These are phyloP conservation scores for Cordyceps farinosa DNA, from an alignment of 2,329 filamentous ascomycete genomes.

Conservation along the genomic window DNA sequence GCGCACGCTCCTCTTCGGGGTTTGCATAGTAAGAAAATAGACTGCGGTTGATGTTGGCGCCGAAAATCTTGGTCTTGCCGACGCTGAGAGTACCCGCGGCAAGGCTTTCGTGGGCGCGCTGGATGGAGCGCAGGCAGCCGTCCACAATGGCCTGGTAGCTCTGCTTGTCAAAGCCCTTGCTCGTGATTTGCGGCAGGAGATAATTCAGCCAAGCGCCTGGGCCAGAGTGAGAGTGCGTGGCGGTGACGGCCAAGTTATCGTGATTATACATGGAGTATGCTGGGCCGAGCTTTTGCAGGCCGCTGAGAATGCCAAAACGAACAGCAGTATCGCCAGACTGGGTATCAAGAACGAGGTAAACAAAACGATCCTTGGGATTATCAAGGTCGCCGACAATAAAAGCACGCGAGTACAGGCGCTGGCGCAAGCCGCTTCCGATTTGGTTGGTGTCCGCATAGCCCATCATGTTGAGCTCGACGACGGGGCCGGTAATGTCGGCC, in stretches of 20 bases:
- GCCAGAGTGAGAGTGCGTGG: conserved; percentile 86
- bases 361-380: conserved; percentile 65
- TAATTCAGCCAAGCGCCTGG: conserved; percentile 93
- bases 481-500: conserved; percentile 61
- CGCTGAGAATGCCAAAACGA: conserved; percentile 75
- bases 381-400: conserved; percentile 75
- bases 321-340: conserved; percentile 84
- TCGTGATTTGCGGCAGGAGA: conserved; percentile 82
- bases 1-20: conserved; percentile 65
- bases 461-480: conserved; percentile 86
- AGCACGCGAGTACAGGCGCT: conserved; percentile 79
- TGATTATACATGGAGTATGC: conserved; percentile 69
- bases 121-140: conserved; percentile 74
- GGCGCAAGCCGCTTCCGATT: conserved; percentile 76
- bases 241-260: conserved; percentile 81
- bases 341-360: conserved; percentile 84
- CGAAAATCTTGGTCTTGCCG: conserved; percentile 56
- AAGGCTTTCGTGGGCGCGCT: conserved; percentile 64
- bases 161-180: conserved; percentile 77
- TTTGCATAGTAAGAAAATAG: conserved; percentile 82
- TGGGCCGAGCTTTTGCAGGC: conserved; percentile 61
- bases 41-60: conserved; percentile 80
- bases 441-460: conserved; percentile 80
- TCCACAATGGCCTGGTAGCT: conserved; percentile 85
- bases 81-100: conserved; percentile 62